Conservation (phyloP, 1,284 basidiomycete genomes). For the Melampsora larici-populina region DNA sequence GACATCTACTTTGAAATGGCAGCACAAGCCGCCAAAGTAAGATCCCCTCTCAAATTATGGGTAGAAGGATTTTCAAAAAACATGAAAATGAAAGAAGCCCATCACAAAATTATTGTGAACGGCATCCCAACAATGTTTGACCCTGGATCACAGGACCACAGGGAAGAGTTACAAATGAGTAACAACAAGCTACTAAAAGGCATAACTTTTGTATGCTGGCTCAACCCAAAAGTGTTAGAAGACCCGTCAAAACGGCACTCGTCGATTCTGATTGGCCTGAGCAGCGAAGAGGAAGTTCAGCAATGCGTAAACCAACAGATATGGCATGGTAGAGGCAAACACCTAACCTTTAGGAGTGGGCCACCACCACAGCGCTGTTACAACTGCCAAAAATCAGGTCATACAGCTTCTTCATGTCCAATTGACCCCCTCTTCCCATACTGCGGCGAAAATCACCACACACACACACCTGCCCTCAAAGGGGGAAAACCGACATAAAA, state of each 20-base stretch:
- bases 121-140: not conserved
- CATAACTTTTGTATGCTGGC: not conserved
- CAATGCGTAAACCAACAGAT: not conserved
- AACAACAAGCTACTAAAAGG: not conserved
- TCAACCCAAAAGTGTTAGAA: not conserved
- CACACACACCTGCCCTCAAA: not conserved
- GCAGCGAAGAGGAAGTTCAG: not conserved
- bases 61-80: not conserved
- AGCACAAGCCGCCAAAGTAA: not conserved
- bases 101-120: not conserved
- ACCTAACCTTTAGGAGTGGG: not conserved
- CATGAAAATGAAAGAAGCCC: not conserved
- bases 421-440: not conserved
- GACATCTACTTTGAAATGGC: not conserved
- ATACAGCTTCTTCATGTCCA: not conserved
- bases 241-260: not conserved
- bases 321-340: not conserved
- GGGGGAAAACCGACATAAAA: not conserved
- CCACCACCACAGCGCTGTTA: not conserved
- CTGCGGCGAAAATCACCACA: not conserved
- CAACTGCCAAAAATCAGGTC: too few relatives aligned
- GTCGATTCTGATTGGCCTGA: too few relatives aligned
- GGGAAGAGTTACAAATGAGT: too few relatives aligned
- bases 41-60: not conserved
- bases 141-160: not conserved